These are phyloP conservation scores for Isatis tinctoria DNA, from an alignment of 345 rosid species.

Conservation along the genomic window DNA sequence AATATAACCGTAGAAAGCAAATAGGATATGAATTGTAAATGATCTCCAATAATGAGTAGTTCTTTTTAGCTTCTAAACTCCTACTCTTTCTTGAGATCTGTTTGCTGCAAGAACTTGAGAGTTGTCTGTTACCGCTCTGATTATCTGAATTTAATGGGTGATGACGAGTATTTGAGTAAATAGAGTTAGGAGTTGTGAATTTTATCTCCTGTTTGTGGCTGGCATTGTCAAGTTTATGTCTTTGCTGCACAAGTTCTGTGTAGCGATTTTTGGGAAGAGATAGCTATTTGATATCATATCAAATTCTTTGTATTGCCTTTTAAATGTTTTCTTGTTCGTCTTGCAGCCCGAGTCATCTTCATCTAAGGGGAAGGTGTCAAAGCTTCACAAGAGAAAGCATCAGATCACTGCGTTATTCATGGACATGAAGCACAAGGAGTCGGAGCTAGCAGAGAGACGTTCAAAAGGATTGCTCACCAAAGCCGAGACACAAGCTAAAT, in stretches of 20 bases:
- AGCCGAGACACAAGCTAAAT: slow-evolving; percentile 88
- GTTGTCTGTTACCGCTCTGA: not conserved
- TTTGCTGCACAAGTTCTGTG: not conserved
- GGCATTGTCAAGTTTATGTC: not conserved
- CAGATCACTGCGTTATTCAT: slow-evolving; percentile 70
- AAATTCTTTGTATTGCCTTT: not conserved
- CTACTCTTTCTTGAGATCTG: not conserved
- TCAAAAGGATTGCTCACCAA: slow-evolving; percentile 79
- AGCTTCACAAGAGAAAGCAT: slow-evolving; percentile 98
- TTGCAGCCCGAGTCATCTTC: slow-evolving; percentile 61
- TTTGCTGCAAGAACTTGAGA: not conserved
- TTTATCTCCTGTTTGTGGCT: not conserved
- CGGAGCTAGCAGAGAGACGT: slow-evolving; percentile 77
- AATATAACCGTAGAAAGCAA: not conserved
- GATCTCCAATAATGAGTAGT: not conserved
- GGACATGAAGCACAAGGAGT: slow-evolving; percentile 90
- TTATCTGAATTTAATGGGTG: not conserved
- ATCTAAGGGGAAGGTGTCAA: slow-evolving; percentile 74
- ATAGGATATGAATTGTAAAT: not conserved
- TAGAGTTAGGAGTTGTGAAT: not conserved
- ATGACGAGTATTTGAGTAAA: not conserved
- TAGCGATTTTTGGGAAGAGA: not conserved
- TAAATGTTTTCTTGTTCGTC: not conserved
- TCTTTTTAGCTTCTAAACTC: not conserved
- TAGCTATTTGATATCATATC: not conserved